Percentiles rank a stretch among this genome's conserved stretches.
These are phyloP conservation scores for Cryptomeria japonica DNA, from an alignment of 75 land plant species.

Conservation along the genomic window DNA sequence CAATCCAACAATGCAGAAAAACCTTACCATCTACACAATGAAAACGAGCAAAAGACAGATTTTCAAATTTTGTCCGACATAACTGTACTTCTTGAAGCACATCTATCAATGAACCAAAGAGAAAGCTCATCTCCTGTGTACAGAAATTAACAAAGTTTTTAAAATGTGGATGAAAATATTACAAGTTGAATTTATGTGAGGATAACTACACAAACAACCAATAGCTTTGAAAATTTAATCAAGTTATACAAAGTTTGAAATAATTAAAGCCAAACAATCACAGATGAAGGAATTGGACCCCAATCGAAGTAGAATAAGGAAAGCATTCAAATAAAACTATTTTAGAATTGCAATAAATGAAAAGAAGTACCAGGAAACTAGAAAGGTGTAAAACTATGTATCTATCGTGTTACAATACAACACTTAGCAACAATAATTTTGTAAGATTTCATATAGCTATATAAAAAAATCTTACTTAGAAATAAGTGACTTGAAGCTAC, in stretches of 20 bases:
- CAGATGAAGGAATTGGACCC: neutral
- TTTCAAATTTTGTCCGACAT: neutral
- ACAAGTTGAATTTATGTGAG: neutral
- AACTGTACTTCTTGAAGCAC: constrained; percentile 5
- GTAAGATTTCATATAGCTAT: too few relatives aligned
- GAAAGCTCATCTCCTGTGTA: neutral
- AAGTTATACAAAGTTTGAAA: neutral
- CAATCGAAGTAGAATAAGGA: neutral
- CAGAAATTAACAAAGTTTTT: neutral
- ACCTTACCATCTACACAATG: neutral
- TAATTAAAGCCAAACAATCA: neutral
- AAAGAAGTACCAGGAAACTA: neutral
- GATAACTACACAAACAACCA: neutral
- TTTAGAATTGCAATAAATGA: neutral
- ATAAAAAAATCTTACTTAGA: too few relatives aligned
- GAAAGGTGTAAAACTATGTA: neutral
- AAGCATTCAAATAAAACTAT: neutral
- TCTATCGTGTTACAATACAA: neutral
- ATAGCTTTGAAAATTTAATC: neutral
- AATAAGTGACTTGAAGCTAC: too few relatives aligned
- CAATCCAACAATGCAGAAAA: neutral
- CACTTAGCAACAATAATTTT: neutral
- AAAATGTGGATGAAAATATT: neutral
- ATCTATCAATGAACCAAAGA: neutral
- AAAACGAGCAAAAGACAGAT: constrained; percentile 6